Conservation (phyloP, 371 early-diverging fungal genomes). For the Nematocida homosporus region DNA sequence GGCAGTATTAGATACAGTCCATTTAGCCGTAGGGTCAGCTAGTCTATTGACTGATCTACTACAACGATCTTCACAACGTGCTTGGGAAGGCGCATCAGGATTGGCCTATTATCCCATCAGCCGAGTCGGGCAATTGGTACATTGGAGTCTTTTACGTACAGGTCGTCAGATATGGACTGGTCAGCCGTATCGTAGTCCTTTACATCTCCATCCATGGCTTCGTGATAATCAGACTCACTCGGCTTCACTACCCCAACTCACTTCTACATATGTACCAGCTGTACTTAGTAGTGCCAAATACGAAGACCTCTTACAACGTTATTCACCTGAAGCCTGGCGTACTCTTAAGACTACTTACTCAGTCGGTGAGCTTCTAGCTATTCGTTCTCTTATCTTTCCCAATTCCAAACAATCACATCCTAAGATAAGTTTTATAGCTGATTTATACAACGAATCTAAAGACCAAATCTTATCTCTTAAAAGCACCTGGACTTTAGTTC, state of each 20-base stretch:
- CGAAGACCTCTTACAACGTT: slow-evolving; percentile 18
- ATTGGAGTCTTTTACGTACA: not conserved
- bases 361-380: slow-evolving; percentile 21
- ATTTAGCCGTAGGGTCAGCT: not conserved
- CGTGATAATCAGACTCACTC: not conserved
- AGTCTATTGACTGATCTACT: not conserved
- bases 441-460: slow-evolving; percentile 28
- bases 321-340: slow-evolving; percentile 37
- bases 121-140: not conserved
- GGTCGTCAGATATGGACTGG: not conserved
- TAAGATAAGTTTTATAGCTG: not conserved
- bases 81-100: not conserved
- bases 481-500: slow-evolving; percentile 13
- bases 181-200: not conserved
- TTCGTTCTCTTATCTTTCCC: not conserved
- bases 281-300: slow-evolving; percentile 19
- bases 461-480: slow-evolving; percentile 3
- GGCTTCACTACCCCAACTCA: not conserved
- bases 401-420: not conserved
- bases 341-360: slow-evolving; percentile 1
- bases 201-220: slow-evolving; percentile 17
- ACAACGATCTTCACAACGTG: no score
- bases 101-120: not conserved
- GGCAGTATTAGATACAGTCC: not conserved
- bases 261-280: not conserved